phyloP scores from a whole-genome alignment of 768 basidiomycete genomes.

The Gelatoporia subvermispora region DNA sequence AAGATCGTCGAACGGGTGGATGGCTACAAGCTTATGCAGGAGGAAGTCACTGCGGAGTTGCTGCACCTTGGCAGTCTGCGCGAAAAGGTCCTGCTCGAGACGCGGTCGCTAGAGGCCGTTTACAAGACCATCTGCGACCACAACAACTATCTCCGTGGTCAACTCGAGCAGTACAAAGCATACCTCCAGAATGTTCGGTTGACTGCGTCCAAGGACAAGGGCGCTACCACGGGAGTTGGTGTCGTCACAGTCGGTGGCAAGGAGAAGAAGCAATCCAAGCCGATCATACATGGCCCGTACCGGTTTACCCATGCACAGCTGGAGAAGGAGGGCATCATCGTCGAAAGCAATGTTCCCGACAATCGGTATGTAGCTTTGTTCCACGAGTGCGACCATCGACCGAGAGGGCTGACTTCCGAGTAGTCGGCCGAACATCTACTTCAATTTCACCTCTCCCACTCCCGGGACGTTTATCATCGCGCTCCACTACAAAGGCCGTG shows the following conservation, averaged over 20 bases:
- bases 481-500: constrained; percentile 96
- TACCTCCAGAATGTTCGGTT: constrained; percentile 97
- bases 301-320: constrained; percentile 97
- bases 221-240: constrained; percentile 81
- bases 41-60: constrained; percentile 93
- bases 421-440: constrained; percentile 97
- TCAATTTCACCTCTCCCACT: constrained; percentile 96
- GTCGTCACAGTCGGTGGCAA: constrained; percentile 95
- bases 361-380: constrained; percentile 61
- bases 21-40: constrained; percentile 92
- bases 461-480: constrained; percentile 99
- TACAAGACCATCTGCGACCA: constrained; percentile 99
- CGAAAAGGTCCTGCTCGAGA: constrained; percentile 93
- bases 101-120: constrained; percentile 88
- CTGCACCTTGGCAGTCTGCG: constrained; percentile 93
- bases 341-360: constrained; percentile 98
- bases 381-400: not conserved
- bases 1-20: constrained; percentile 80
- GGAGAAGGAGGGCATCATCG: constrained; percentile 98
- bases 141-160: constrained; percentile 93
- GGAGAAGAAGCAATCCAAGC: constrained; percentile 89
- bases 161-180: constrained; percentile 99
- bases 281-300: constrained; percentile 88
- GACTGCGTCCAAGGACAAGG: constrained; percentile 85
- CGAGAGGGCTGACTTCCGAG: constrained; percentile 5